Base-by-base conservation (phyloP, 345 rosid species). In the Eucalyptus tenuipes region DNA sequence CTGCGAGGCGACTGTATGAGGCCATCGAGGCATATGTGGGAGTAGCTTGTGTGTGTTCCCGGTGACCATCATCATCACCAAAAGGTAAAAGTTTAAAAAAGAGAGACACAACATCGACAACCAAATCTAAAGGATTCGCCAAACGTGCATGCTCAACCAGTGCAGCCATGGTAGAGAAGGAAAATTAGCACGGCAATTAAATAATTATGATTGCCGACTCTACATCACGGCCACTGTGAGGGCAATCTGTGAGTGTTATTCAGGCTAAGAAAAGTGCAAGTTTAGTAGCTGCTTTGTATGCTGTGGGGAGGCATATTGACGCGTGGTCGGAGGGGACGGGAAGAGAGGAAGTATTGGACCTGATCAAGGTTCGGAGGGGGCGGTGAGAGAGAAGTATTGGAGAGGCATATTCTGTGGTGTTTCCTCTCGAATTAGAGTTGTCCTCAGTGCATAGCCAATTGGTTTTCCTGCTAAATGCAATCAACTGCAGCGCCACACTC, bases 121-220 rank as follows among this genome's bases (percentile, higher is more conserved):
- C 22, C 20, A 45, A 27, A 49, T 85, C 53, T 85, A 85, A 55
- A 27, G 18, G 86, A 85, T 48, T 4, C 7, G 55, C 52, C 86
- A 85, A 68, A 68, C 40, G 80, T 33, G 44, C 80, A 33, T 33
- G 24, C 44, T 68, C 44, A 3, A 68, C 80, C 4, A 68, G 44
- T 68, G 80, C 80, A 8, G 22, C 44, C 80, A 7, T 68, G 24
- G 44, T 18, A 47, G 13, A 85, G 86, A 85, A 50, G 86, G 50
- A 13, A 3, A 45, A 27, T 13, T 12, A 84, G 33, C 37, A 1
- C 1, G 16, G 53, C 22, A 0, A 29, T 45, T 0, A 13, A 47
- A 84, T 5, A 84, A 84, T 31, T 27, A 84, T 6, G 53, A 47
- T 49, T 25, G 20, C 31, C 22, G 24, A 31, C 53, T 14, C 22